Base-by-base conservation (phyloP, 148 eudicot species). In the Pharnaceum exiguum region DNA sequence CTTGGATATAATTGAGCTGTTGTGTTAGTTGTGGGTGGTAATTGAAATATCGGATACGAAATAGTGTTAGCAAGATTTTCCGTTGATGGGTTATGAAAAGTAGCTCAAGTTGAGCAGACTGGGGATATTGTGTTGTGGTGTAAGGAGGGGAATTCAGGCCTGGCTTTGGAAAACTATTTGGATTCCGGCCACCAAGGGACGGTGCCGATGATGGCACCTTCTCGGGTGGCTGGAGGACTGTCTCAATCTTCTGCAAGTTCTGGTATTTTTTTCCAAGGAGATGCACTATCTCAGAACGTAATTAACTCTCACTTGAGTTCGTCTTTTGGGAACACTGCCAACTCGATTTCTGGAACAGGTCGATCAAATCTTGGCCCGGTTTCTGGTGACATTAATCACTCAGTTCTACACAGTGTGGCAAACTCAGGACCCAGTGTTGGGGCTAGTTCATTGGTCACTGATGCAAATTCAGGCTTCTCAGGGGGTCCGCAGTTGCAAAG, bases 401-500 rank as follows among this genome's bases (percentile, higher is more conserved):
- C 76, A 0, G 60, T 84, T 63, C 66, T 90, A 74, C 84, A 78
- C 48, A 77, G 85, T 22, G 80, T 79, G 71, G 84, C 75, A 8
- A 82, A 68, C 74, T 83, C 97, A 1, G 96, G 85, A 35, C 89
- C 89, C 23, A 90, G 93, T 72, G 77, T 80, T 42, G 90, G 91
- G 59, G 91, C 89, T 36, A 91, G 96, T 70, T 87, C 96, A 22
- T 62, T 85, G 69, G 94, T 91, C 12, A 85, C 98, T 38, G 94
- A 87, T 79, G 94, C 94, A 39, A 87, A 85, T 60, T 91, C 96
- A 23, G 80, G 77, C 46, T 87, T 93, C 71, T 88, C 98, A 24
- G 94, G 87, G 38, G 90, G 95, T 42, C 84, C 90, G 16, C 81
- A 75, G 64, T 77, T 93, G 22, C 96, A 93, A 70, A 77, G 98